These are phyloP conservation scores for Fagopyrum tataricum DNA, from an alignment of 148 eudicot species.

Conservation along the genomic window DNA sequence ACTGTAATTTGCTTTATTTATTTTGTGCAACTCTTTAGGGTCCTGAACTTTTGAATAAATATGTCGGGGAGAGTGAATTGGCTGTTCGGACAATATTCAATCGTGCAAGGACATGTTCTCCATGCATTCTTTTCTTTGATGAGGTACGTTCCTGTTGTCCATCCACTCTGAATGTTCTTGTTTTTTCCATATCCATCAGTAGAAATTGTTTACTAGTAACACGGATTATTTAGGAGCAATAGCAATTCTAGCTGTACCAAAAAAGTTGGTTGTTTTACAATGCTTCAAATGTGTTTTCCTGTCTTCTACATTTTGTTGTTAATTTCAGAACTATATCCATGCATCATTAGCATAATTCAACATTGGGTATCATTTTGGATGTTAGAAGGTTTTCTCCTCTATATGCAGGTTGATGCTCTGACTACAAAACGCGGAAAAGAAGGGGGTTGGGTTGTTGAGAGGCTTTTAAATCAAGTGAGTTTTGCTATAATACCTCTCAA, in stretches of 20 bases:
- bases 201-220: not conserved
- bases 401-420: slow-evolving; percentile 69
- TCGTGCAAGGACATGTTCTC: slow-evolving; percentile 87
- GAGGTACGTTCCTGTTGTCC: slow-evolving; percentile 40
- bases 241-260: not conserved
- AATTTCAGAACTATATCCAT: not conserved
- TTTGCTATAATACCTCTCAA: not conserved
- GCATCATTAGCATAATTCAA: not conserved
- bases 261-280: not conserved
- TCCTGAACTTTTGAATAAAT: slow-evolving; percentile 79
- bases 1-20: not conserved
- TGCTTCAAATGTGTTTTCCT: not conserved
- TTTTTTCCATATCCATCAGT: not conserved
- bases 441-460: slow-evolving; percentile 72
- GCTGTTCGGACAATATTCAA: slow-evolving; percentile 66
- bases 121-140: slow-evolving; percentile 92
- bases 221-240: not conserved
- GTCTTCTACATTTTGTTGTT: not conserved
- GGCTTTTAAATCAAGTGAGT: slow-evolving; percentile 68
- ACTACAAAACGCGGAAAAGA: slow-evolving; percentile 69
- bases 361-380: not conserved
- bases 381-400: not conserved
- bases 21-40: slow-evolving; percentile 34
- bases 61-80: slow-evolving; percentile 89
- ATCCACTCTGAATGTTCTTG: slow-evolving; percentile 11